Evolutionary conservation across 208 protist genomes (phyloP), one percentile per base, ranked within the genome.

Genomic region (Trypanosoma cruzi): DNA sequence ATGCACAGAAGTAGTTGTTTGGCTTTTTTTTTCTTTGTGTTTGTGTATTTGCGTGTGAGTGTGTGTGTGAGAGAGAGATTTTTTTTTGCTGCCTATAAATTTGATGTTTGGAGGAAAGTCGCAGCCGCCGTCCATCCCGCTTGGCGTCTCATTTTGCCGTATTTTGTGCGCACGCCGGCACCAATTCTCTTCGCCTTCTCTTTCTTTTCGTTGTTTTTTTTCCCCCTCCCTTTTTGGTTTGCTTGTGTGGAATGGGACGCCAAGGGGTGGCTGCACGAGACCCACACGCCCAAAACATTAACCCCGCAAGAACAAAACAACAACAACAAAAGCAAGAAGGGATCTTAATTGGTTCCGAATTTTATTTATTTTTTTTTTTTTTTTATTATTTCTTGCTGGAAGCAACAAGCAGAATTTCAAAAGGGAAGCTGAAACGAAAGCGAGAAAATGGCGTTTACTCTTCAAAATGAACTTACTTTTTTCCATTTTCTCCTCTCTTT

Each of bases 401-500:
- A n/a, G n/a, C n/a, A n/a, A n/a, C n/a, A n/a, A n/a, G n/a, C n/a
- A n/a, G n/a, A n/a, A n/a, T n/a, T n/a, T n/a, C n/a, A n/a, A n/a
- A n/a, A n/a, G n/a, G n/a, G n/a, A n/a, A n/a, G n/a, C n/a, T n/a
- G n/a, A n/a, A n/a, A n/a, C n/a, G n/a, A n/a, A n/a, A n/a, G n/a
- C n/a, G 8, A 32, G 57, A 59, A 14, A 20, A 75, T 75, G 69
- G 14, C 4, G n/a, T 62, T 75, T 46, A 26, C 31, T 16, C 65
- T 59, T 49, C 32, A 46, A 31, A 28, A 2, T 20, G 36, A 52
- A 50, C n/a, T 67, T 50, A 59, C 22, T 49, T 82, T 78, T 54
- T 55, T 42, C 16, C 62, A 54, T 16, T 1, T 59, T 22, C 37
- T 81, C 46, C 26, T 67, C 28, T 71, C 74, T 8, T 78, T 75